Percentiles rank a stretch among this genome's conserved stretches.
Evolutionary conservation across 148 eudicot genomes (phyloP).

Genomic region (Chenopodium berlandieri): DNA sequence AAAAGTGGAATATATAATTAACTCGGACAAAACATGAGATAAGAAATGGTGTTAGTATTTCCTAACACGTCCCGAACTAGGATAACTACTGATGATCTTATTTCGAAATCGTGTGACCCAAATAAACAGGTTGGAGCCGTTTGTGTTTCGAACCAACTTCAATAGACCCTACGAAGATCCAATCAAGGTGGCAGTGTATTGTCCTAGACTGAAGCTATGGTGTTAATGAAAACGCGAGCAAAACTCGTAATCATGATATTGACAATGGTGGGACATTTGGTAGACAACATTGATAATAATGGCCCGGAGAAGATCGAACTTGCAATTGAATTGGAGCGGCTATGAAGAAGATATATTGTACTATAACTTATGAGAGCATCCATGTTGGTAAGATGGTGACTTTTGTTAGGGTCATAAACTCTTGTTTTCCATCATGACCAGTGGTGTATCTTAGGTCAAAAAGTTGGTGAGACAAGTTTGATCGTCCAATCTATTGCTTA

Average conservation of each 20-base stretch:
- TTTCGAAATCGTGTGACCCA: background rate
- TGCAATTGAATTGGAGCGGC: background rate
- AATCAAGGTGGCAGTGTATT: background rate
- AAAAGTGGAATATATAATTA: no score
- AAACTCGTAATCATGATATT: background rate
- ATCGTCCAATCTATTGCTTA: no score
- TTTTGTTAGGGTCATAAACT: no score
- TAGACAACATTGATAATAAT: background rate
- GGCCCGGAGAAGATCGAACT: background rate
- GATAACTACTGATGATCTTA: background rate
- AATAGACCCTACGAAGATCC: background rate
- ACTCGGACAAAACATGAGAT: background rate
- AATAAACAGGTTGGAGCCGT: background rate
- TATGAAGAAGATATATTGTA: no score
- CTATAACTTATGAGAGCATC: no score
- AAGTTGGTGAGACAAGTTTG: no score
- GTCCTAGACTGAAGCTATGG: background rate
- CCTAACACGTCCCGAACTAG: background rate
- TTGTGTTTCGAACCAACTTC: background rate
- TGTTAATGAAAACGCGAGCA: background rate
- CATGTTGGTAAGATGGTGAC: no score
- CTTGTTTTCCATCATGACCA: no score
- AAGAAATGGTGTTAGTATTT: background rate
- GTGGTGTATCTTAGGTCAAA: no score
- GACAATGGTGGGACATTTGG: background rate